Evolutionary conservation across 768 basidiomycete genomes (phyloP).

Genomic region (Suillus subalutaceus): DNA sequence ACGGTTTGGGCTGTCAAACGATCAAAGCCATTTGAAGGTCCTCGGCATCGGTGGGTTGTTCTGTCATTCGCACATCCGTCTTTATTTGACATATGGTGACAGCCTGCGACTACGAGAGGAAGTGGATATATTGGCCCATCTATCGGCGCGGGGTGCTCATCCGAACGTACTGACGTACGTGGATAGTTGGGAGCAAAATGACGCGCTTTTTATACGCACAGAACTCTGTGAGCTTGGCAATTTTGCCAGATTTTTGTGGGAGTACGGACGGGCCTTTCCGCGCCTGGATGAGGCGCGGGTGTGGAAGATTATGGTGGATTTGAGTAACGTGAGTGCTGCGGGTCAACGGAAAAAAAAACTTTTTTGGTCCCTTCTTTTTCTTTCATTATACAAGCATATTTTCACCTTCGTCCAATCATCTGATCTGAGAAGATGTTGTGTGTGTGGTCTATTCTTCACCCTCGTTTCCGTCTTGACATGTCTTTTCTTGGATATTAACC

Average conservation of each 20-base stretch:
- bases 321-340: constrained; percentile 72
- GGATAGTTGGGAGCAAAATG: constrained; percentile 96
- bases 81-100: constrained; percentile 16
- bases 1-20: constrained; percentile 88
- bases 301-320: constrained; percentile 94
- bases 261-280: constrained; percentile 85
- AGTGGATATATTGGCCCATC: constrained; percentile 86
- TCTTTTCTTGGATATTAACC: constrained; percentile 24
- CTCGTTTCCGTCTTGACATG: constrained; percentile 16
- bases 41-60: constrained; percentile 77
- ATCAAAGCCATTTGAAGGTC: constrained; percentile 90
- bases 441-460: not conserved
- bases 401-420: not conserved
- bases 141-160: constrained; percentile 56
- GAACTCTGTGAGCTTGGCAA: constrained; percentile 94
- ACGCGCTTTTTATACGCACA: constrained; percentile 88
- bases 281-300: constrained; percentile 88
- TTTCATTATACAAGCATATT: constrained; percentile 1
- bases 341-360: constrained; percentile 7
- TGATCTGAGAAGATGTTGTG: not conserved
- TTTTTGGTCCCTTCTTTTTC: constrained; percentile 11
- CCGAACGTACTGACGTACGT: constrained; percentile 87
- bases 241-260: constrained; percentile 87
- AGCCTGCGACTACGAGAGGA: constrained; percentile 91
- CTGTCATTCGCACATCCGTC: not conserved